Conservation (phyloP, 768 basidiomycete genomes). For the Lyophyllum semitale region DNA sequence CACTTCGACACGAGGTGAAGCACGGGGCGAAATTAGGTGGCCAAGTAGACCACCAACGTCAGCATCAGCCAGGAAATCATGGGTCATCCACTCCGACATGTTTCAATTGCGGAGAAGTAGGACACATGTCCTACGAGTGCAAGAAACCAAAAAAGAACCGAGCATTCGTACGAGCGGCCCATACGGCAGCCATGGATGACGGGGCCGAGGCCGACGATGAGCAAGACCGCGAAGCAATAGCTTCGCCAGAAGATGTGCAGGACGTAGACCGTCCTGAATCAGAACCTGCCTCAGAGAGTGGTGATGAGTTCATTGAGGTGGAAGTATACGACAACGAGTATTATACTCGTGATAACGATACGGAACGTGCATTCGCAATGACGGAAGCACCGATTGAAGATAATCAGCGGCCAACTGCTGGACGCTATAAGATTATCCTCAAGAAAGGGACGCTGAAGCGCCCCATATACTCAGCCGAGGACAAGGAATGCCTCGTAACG, state of each 20-base stretch:
- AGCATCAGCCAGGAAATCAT: neutral
- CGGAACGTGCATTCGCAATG: neutral
- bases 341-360: neutral
- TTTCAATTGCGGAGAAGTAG: neutral
- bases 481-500: neutral
- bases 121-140: neutral
- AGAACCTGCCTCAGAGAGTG: neutral
- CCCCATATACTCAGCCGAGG: neutral
- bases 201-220: neutral
- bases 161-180: neutral
- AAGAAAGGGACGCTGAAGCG: neutral
- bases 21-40: neutral
- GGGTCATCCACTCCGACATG: neutral
- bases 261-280: neutral
- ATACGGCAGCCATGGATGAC: neutral
- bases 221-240: neutral
- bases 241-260: neutral
- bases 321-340: conserved; percentile 1
- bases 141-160: neutral
- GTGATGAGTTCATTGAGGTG: neutral
- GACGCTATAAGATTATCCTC: neutral
- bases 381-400: neutral
- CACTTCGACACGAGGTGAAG: no score
- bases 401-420: neutral
- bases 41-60: neutral